These are phyloP conservation scores for Fraxinus angustifolia DNA, from an alignment of 305 asterid genomes.

Conservation along the genomic window DNA sequence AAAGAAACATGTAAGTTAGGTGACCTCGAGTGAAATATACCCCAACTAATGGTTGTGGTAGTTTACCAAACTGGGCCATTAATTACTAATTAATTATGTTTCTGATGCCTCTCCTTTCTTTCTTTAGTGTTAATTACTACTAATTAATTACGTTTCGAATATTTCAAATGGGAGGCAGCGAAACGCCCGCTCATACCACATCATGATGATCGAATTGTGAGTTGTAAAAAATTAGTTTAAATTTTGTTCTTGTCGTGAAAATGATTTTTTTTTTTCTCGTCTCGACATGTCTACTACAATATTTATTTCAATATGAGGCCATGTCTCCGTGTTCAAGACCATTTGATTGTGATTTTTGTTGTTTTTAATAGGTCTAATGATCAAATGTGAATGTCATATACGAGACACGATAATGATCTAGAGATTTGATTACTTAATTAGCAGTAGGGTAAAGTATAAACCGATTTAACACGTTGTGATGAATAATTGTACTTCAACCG, in stretches of 20 bases:
- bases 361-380: neutral
- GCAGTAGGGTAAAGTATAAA: neutral
- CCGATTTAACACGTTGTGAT: neutral
- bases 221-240: neutral
- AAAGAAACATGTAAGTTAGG: neutral
- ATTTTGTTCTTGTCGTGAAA: neutral
- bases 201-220: neutral
- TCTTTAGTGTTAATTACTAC: neutral
- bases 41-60: neutral
- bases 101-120: neutral
- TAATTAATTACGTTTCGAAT: neutral
- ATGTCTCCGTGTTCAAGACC: neutral
- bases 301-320: neutral
- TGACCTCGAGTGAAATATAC: neutral
- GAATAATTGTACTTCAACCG: neutral
- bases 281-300: neutral
- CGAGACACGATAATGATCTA: neutral
- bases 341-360: neutral
- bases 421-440: no score
- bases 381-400: neutral
- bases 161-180: neutral
- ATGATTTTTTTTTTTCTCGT: neutral
- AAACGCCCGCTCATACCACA: neutral
- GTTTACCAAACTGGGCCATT: neutral
- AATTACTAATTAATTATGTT: neutral